Conservation (phyloP, 2,329 filamentous ascomycete genomes). For the Calcarisporium arbuscula region DNA sequence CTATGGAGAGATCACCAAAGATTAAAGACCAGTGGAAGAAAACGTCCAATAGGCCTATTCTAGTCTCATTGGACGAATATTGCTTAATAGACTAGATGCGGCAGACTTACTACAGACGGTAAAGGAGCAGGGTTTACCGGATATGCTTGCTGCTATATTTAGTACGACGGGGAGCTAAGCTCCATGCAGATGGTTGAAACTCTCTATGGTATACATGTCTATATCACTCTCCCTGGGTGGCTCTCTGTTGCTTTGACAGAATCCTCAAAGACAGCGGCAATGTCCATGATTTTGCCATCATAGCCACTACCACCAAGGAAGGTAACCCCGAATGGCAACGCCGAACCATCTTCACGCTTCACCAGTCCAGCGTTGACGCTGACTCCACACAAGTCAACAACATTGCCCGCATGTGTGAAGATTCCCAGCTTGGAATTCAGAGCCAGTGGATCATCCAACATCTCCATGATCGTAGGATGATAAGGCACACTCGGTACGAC, state of each 20-base stretch:
- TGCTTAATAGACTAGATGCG: too few species aligned
- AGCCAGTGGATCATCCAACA: constrained; percentile 42
- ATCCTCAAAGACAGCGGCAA: constrained; percentile 19
- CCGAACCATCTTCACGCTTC: constrained; percentile 16
- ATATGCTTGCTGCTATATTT: too few species aligned
- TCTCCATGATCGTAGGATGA: constrained; percentile 40
- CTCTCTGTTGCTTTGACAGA: neutral
- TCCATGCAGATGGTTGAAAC: too few species aligned
- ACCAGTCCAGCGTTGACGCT: constrained; percentile 36
- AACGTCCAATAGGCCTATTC: too few species aligned
- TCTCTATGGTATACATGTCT: too few species aligned
- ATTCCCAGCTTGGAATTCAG: constrained; percentile 43
- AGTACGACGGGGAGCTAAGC: too few species aligned
- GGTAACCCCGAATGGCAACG: constrained; percentile 38
- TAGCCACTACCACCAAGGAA: constrained; percentile 29
- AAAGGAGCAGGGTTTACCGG: too few species aligned
- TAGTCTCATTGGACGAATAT: too few species aligned
- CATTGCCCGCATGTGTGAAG: constrained; percentile 51
- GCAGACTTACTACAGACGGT: too few species aligned
- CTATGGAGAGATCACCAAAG: too few species aligned
- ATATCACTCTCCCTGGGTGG: too few species aligned
- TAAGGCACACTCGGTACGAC: constrained; percentile 47
- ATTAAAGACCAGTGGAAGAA: too few species aligned
- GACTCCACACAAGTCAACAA: constrained; percentile 47
- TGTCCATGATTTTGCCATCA: constrained; percentile 31